Base-by-base conservation (phyloP, 176 grass and related monocot species). In the Stipa capillata region DNA sequence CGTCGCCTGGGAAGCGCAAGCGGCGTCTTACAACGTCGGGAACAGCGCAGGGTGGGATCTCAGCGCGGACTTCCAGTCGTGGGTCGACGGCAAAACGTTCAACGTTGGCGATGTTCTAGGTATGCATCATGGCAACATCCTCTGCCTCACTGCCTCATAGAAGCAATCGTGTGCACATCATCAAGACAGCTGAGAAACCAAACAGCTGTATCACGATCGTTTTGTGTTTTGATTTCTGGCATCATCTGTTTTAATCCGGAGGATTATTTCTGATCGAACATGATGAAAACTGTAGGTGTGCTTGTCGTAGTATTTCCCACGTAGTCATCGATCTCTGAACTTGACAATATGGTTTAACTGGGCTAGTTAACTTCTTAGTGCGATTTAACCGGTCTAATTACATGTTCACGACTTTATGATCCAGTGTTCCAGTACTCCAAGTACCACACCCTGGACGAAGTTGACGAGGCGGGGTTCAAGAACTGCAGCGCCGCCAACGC, bases 11-110 rank as follows among this genome's bases (percentile, higher is more conserved):
- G 39, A 25, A 32, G 64, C 81, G 58, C 68, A 70, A 3, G 91
- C 83, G 27, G 82, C 68, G 13, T 49, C 77, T 28, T 92, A 88
- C 84, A 90, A 29, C 23, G 91, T 97, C 62, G 94, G 94, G 11
- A 23, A 84, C 65, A 87, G 87, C 65, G 89, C 94, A 2, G 94
- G 91, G 20, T 97, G 94, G 91, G 94, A 97, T 53, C 58, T 83
- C 79, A 97, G 94, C 62, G 85, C 91, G 1, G 91, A 97, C 82
- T 57, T 97, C 48, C 59, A 72, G 8, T 87, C 91, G 3, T 97
- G 94, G 94, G 24, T 79, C 33, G 42, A 12, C 35, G 85, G 84
- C 76, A 92, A 92, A 36, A 78, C 77, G 12, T 94, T 97, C 89
- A 42, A 89, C 77, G 89, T 90, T 24, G 94, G 91, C 63, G 94